Conservation (phyloP, 2,329 filamentous ascomycete species). For the Chrysoporthe austroafricana region DNA sequence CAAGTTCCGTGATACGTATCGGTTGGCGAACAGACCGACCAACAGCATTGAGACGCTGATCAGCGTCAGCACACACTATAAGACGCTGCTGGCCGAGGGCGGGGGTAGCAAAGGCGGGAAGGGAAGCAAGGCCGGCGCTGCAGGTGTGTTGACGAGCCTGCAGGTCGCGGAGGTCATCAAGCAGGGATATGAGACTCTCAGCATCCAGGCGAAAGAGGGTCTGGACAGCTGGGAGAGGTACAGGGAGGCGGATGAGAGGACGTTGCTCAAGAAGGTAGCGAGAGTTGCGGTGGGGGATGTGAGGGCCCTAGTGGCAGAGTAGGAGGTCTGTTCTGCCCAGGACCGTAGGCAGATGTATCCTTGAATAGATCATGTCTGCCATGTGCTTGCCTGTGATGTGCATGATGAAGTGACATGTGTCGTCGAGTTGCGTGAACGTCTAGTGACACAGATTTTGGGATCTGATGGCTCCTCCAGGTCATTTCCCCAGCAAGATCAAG, state of each 20-base stretch:
- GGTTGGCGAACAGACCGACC: slow-evolving; percentile 57
- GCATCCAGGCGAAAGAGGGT: slow-evolving; percentile 86
- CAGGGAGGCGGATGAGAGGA: slow-evolving; percentile 83
- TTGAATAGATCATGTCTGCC: neutral
- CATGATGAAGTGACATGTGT: neutral
- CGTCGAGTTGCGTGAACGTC: neutral
- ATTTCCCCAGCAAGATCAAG: neutral
- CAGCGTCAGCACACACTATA: slow-evolving; percentile 83
- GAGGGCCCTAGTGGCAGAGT: slow-evolving; percentile 52
- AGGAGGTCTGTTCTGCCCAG: neutral
- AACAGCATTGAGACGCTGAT: slow-evolving; percentile 85
- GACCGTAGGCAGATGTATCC: neutral
- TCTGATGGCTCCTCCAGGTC: too few species aligned
- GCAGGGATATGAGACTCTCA: slow-evolving; percentile 92
- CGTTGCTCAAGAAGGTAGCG: slow-evolving; percentile 83
- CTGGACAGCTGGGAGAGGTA: slow-evolving; percentile 85
- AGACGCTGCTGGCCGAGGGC: slow-evolving; percentile 72
- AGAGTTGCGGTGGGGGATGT: slow-evolving; percentile 72
- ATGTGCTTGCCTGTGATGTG: neutral
- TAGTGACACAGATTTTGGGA: neutral
- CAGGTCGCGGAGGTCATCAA: slow-evolving; percentile 93
- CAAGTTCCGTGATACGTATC: slow-evolving; percentile 82
- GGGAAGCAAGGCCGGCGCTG: slow-evolving; percentile 48
- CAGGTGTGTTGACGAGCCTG: slow-evolving; percentile 75
- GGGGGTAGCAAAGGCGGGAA: slow-evolving; percentile 48